A percentile compares a stretch with the other conserved stretches of the same genome.
Evolutionary conservation across 2,329 filamentous ascomycete genomes (phyloP).

Genomic region (Basipetospora chlamydospora): DNA sequence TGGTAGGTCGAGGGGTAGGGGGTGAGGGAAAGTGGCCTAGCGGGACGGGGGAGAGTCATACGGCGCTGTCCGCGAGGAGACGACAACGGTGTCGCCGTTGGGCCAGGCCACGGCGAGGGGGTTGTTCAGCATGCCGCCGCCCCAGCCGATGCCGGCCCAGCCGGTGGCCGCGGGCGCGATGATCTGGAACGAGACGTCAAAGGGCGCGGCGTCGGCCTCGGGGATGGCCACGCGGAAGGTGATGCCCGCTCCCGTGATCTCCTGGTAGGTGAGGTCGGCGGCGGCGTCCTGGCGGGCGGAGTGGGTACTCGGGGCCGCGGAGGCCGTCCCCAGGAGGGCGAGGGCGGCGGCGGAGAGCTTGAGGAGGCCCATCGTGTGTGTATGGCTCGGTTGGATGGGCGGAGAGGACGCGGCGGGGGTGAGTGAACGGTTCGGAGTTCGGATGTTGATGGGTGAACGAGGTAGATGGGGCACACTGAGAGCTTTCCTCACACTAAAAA

Average conservation of each 20-base stretch:
- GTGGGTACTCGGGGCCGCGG: neutral
- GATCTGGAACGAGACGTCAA: slow-evolving; percentile 27
- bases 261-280: slow-evolving; percentile 4
- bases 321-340: neutral
- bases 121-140: slow-evolving; percentile 27
- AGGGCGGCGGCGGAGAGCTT: too few species aligned
- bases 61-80: slow-evolving; percentile 21
- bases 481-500: too few species aligned
- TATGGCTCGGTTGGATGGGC: too few species aligned
- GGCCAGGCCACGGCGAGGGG: slow-evolving; percentile 26
- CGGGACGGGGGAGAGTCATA: slow-evolving; percentile 14
- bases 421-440: too few species aligned
- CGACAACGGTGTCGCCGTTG: slow-evolving; percentile 22
- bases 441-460: too few species aligned
- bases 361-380: too few species aligned
- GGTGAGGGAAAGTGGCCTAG: slow-evolving; percentile 2
- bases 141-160: slow-evolving; percentile 30
- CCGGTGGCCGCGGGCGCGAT: slow-evolving; percentile 23
- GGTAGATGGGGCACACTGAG: too few species aligned
- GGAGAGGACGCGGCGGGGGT: too few species aligned
- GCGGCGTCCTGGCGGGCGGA: neutral
- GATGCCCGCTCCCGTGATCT: slow-evolving; percentile 14
- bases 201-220: slow-evolving; percentile 15
- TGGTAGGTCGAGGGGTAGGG: too few species aligned
- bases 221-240: slow-evolving; percentile 22